A percentile compares a stretch with the other conserved stretches of the same genome.
These are phyloP conservation scores for Trypanosoma conorhini DNA, from an alignment of 208 protist genomes.

Conservation along the genomic window DNA sequence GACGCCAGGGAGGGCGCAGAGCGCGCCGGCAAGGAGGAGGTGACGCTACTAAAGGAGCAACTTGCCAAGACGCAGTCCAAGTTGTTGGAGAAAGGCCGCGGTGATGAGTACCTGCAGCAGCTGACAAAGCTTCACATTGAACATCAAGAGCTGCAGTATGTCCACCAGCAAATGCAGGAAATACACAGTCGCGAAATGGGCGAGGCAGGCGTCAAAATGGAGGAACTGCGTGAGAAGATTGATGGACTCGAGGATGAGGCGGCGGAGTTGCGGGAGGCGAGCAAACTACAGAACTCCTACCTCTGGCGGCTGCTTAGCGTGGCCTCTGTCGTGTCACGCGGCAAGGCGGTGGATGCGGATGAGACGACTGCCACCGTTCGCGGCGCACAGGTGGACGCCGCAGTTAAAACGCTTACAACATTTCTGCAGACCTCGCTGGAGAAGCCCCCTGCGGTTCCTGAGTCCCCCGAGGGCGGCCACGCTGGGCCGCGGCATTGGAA, in stretches of 20 bases:
- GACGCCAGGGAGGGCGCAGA: conserved; percentile 39
- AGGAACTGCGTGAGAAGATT: conserved; percentile 36
- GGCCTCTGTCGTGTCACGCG: conserved; percentile 42
- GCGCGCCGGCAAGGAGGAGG: conserved; percentile 28
- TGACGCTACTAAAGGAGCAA: conserved; percentile 43
- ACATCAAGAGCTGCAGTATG: conserved; percentile 62
- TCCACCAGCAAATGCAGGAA: conserved; percentile 49
- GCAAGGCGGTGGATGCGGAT: conserved; percentile 29
- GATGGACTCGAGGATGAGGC: conserved; percentile 58
- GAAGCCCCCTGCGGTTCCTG: conserved; percentile 7
- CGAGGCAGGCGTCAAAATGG: conserved; percentile 17
- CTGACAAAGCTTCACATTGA: conserved; percentile 66
- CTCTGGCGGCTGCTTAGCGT: conserved; percentile 65
- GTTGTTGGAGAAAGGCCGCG: conserved; percentile 49
- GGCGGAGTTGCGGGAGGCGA: conserved; percentile 48
- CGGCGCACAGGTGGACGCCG: conserved; percentile 39
- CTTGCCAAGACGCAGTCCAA: conserved; percentile 48
- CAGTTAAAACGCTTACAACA: conserved; percentile 45
- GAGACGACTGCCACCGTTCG: conserved; percentile 27
- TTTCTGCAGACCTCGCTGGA: conserved; percentile 28
- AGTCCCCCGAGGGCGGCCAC: background rate
- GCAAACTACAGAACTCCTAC: conserved; percentile 54
- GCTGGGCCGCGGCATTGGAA: conserved; percentile 1
- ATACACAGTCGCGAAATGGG: conserved; percentile 18
- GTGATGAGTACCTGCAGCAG: conserved; percentile 61